Evolutionary conservation across 1,284 basidiomycete genomes (phyloP).

Genomic region (Naganishia sp.): DNA sequence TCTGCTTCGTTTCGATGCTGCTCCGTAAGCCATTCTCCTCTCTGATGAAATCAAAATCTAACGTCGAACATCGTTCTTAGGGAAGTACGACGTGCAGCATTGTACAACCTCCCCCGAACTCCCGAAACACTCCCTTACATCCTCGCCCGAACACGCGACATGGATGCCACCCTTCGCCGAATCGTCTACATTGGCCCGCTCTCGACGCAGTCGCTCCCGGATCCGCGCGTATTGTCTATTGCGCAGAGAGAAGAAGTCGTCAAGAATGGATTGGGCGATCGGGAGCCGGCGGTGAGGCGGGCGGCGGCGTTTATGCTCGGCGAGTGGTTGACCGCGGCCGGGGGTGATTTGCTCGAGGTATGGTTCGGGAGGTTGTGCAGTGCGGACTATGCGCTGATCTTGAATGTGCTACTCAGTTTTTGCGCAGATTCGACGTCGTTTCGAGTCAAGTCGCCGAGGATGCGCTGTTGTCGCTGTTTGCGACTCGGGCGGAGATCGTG

Average conservation of each 20-base stretch:
- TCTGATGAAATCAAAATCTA: background rate
- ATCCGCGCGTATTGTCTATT: constrained; percentile 70
- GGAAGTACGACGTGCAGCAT: constrained; percentile 84
- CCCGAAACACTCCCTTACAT: constrained; percentile 66
- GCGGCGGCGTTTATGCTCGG: constrained; percentile 77
- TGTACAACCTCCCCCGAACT: constrained; percentile 74
- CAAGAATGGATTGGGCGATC: constrained; percentile 80
- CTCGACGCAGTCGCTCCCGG: constrained; percentile 59
- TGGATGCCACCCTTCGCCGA: constrained; percentile 77
- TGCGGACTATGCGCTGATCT: constrained; percentile 5
- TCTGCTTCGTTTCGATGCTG: constrained; percentile 70
- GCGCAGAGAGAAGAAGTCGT: constrained; percentile 76
- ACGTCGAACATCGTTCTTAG: constrained; percentile 53
- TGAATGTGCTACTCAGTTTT: constrained; percentile 55
- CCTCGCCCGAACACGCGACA: constrained; percentile 79
- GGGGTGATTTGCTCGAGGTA: constrained; percentile 57
- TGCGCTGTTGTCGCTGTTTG: constrained; percentile 66
- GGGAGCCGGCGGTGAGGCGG: constrained; percentile 76
- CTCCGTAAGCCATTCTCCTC: constrained; percentile 63
- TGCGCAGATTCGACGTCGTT: constrained; percentile 66
- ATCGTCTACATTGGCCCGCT: constrained; percentile 72
- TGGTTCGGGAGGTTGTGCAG: constrained; percentile 27
- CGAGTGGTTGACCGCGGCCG: constrained; percentile 62
- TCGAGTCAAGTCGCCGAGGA: constrained; percentile 65
- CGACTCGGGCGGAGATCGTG: constrained; percentile 62